Percentiles rank a stretch among this genome's conserved stretches.
Evolutionary conservation across 192 early-diverging fungal genomes (phyloP).

Genomic region (Backusella tuberculispora): DNA sequence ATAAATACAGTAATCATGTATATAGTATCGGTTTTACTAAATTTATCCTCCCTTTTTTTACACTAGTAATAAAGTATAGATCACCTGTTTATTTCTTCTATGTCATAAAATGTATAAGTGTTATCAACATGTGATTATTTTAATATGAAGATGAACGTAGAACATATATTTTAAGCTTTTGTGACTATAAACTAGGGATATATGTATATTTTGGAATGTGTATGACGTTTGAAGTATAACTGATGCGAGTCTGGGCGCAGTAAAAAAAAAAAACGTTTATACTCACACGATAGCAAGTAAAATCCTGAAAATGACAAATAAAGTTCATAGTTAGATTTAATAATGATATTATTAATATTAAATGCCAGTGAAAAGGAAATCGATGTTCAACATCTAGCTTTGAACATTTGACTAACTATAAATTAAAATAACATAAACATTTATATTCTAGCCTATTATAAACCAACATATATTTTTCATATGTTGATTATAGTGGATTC

Average conservation of each 20-base stretch:
- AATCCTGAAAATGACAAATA: slow-evolving; percentile 4
- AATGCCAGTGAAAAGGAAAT: too few species aligned
- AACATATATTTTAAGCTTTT: neutral
- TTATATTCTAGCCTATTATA: too few species aligned
- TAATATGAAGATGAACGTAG: neutral
- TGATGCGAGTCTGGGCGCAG: neutral
- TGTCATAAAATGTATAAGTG: neutral
- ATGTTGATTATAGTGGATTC: neutral
- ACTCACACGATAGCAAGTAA: neutral
- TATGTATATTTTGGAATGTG: too few species aligned
- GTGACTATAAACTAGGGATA: too few species aligned
- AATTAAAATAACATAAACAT: too few species aligned
- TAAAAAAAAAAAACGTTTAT: neutral
- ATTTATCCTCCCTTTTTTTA: too few species aligned
- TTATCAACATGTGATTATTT: neutral
- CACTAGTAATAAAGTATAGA: too few species aligned
- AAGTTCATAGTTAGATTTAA: neutral
- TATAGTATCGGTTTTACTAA: too few species aligned
- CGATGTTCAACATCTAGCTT: neutral
- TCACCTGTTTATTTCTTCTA: too few species aligned
- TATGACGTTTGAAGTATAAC: too few species aligned
- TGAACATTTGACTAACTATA: neutral
- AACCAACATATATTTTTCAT: neutral
- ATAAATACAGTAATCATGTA: too few species aligned
- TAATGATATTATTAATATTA: too few species aligned